Evolutionary conservation across 2,329 filamentous ascomycete genomes (phyloP).

Genomic region (Clarireedia paspali): DNA sequence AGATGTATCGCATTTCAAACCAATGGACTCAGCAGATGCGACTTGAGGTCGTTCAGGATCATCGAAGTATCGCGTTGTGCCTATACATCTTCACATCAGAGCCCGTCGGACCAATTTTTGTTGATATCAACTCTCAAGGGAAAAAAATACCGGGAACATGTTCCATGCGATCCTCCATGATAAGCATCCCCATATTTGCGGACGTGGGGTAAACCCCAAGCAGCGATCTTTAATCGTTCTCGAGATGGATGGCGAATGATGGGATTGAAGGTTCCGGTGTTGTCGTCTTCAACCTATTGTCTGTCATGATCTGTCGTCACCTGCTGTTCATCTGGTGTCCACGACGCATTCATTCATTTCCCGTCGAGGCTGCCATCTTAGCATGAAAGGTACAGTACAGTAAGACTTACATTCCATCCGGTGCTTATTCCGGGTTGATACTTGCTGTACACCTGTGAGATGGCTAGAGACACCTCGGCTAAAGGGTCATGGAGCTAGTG

Average conservation of each 20-base stretch:
- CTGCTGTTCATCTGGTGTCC: too few relatives aligned
- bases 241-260: background rate
- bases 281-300: too few relatives aligned
- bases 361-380: too few relatives aligned
- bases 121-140: background rate
- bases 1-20: constrained; percentile 65
- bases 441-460: too few relatives aligned
- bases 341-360: too few relatives aligned
- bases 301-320: too few relatives aligned
- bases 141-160: constrained; percentile 63
- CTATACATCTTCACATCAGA: constrained; percentile 28
- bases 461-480: too few relatives aligned
- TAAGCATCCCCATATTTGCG: constrained; percentile 43
- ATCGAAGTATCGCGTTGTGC: constrained; percentile 58
- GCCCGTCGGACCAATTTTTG: background rate
- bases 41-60: constrained; percentile 43
- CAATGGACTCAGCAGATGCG: constrained; percentile 32
- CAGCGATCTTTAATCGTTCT: background rate
- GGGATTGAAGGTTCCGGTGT: too few relatives aligned
- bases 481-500: too few relatives aligned
- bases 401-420: too few relatives aligned
- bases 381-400: too few relatives aligned
- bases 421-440: too few relatives aligned
- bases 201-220: background rate
- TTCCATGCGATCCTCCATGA: constrained; percentile 54